Evolutionary conservation across 2,329 filamentous ascomycete genomes (phyloP).

Genomic region (Colletotrichum higginsianum): DNA sequence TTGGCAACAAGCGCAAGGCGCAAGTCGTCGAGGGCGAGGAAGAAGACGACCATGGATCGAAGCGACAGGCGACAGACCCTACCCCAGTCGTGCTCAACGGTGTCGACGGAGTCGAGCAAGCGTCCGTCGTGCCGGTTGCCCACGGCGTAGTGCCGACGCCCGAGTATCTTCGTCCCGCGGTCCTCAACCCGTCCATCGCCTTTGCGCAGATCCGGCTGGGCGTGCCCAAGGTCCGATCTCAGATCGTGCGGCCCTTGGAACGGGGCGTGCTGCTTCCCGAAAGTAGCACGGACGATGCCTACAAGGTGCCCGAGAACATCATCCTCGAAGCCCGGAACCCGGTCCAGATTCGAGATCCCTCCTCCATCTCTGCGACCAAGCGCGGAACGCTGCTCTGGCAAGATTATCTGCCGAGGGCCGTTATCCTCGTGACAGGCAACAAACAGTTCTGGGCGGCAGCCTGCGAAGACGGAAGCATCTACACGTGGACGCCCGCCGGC

Average conservation of each 20-base stretch:
- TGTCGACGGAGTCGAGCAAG: conserved; percentile 83
- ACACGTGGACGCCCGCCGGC: conserved; percentile 93
- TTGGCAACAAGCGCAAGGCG: conserved; percentile 94
- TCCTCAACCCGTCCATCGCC: conserved; percentile 85
- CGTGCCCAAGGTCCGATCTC: conserved; percentile 86
- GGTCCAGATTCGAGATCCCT: conserved; percentile 82
- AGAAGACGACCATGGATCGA: conserved; percentile 70
- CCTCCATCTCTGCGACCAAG: conserved; percentile 85
- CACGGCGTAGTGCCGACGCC: conserved; percentile 79
- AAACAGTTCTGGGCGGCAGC: conserved; percentile 92
- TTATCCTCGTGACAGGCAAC: conserved; percentile 93
- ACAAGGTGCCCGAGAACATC: conserved; percentile 76
- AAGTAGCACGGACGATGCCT: conserved; percentile 71
- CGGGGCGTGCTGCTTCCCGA: conserved; percentile 70
- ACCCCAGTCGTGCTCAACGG: conserved; percentile 83
- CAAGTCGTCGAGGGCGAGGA: conserved; percentile 82
- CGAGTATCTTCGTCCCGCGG: conserved; percentile 88
- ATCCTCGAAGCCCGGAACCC: conserved; percentile 94
- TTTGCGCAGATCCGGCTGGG: conserved; percentile 89
- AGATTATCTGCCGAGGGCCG: conserved; percentile 88
- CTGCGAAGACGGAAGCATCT: conserved; percentile 92
- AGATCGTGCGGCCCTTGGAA: conserved; percentile 87
- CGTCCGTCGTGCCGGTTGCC: conserved; percentile 72
- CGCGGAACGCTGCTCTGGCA: conserved; percentile 90
- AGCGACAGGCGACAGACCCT: conserved; percentile 75